Evolutionary conservation across 305 asterid genomes (phyloP).

Genomic region (Salvia sclarea): DNA sequence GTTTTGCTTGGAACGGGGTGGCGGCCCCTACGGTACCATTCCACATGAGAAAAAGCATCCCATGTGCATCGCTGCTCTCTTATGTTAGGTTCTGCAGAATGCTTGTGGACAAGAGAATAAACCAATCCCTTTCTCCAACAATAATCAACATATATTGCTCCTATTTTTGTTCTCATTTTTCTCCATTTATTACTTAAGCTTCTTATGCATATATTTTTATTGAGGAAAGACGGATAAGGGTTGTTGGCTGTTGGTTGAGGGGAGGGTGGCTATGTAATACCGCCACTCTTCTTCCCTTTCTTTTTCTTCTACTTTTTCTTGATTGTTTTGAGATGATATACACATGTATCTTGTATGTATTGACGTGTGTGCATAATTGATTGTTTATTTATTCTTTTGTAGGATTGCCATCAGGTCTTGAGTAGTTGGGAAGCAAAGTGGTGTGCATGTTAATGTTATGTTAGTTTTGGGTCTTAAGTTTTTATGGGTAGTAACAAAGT

Average conservation of each 20-base stretch:
- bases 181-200: neutral
- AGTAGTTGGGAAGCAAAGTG: slow-evolving; percentile 36
- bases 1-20: neutral
- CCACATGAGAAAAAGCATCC: slow-evolving; percentile 12
- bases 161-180: neutral
- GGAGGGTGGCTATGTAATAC: neutral
- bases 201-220: neutral
- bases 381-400: neutral
- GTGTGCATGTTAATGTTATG: slow-evolving; percentile 24
- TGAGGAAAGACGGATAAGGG: neutral
- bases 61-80: slow-evolving; percentile 26
- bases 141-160: neutral
- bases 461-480: neutral
- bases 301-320: neutral
- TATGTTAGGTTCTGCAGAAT: slow-evolving; percentile 19
- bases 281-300: neutral
- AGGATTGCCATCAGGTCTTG: neutral
- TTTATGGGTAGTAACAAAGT: slow-evolving; percentile 14
- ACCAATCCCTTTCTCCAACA: neutral
- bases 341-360: neutral
- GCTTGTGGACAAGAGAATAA: slow-evolving; percentile 20
- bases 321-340: neutral
- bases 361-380: slow-evolving; percentile 1
- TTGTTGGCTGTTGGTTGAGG: slow-evolving; percentile 28
- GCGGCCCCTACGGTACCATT: slow-evolving; percentile 17